Evolutionary conservation across 2,329 filamentous ascomycete species (phyloP), one percentile per base, ranked within the genome.

Genomic region (Fusarium abutilonis): DNA sequence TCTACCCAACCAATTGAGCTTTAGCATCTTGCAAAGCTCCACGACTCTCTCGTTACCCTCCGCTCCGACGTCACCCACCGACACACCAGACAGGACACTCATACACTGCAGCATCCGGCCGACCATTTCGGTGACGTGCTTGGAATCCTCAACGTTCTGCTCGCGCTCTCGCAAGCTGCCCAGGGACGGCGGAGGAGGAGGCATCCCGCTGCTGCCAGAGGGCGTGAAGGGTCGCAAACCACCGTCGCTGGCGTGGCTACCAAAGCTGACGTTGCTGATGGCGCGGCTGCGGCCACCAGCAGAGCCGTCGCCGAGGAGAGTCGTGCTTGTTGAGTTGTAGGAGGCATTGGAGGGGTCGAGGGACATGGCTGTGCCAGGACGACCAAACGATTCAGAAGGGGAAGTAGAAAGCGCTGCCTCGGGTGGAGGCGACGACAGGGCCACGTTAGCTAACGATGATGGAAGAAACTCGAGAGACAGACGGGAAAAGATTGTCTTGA

Each of bases 41-140:
- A 94, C 90, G 70, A 98, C 90, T 76, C 89, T 92, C 53, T 83
- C 84, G 72, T 94, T 91, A 2, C 86, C 83, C 34, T 89, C 87
- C 63, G 96, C 92, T 17, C 86, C 85, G 1, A 81, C 86, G 43
- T 70, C 74, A 9, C 85, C 85, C 1, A 59, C 60, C 9, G 48
- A 56, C 1, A 83, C 86, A 41, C 71, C 89, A 4, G 92, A 91
- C 19, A 99, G 81, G 8, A 99, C 93, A 73, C 90, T 94, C 76
- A 98, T 89, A 75, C 95, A 99, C 79, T 99, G 95, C 63, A 99
- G 81, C 92, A 99, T 96, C 46, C 94, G 83, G 0, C 93, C 95
- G 1, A 97, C 93, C 67, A 94, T 97, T 68, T 98, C 93, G 1
- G 95, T 97, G 50, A 98, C 87, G 72, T 95, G 87, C 73, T 92